Base-by-base conservation (phyloP, 768 basidiomycete genomes). In the Fistulinella prunicolor region DNA sequence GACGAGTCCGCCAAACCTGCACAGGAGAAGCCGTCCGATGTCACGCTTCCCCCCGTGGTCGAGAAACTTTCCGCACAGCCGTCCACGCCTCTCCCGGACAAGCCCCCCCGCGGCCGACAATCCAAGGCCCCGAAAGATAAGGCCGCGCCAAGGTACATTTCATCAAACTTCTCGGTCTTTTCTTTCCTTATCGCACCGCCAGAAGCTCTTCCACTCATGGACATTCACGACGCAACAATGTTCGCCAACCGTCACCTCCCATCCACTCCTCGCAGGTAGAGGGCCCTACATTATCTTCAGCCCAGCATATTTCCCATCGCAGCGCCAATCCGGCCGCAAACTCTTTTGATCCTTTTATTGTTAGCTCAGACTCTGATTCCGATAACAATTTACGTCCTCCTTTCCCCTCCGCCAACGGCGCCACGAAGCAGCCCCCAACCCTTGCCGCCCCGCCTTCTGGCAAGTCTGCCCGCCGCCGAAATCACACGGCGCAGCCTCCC, bases 191-290 rank as follows among this genome's bases (percentile, higher is more conserved):
- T n/a, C 42, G 22, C 23, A n/a, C 35, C 36, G 3, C 17, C 50
- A 82, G 77, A 67, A 79, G 73, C 63, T 45, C 69, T 39, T 82
- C 81, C 52, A 38, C 70, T 46, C 73, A 68, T 53, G 63, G 62
- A 53, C 71, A 65, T 35, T 64, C 67, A 58, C 74, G 77, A 60
- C 77, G 77, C 66, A 76, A 71, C 68, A 74, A 71, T 57, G 70
- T 64, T 48, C 83, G 83, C 51, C 84, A 85, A 62, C 77, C 82
- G 19, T 86, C 85, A 34, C 83, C 83, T 16, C 79, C 80, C 28
- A 66, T 75, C 36, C 60, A 68, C 49, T 65, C 81, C 78, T 79
- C 81, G 78, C 83, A 85, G 78, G 82, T 76, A 80, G 85, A 85
- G 79, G 78, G 65, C 61, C 65, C 67, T 51, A 52, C 56, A 22